phyloP scores from a whole-genome alignment of 2,329 filamentous ascomycete species.

The Penicillium sp. region DNA sequence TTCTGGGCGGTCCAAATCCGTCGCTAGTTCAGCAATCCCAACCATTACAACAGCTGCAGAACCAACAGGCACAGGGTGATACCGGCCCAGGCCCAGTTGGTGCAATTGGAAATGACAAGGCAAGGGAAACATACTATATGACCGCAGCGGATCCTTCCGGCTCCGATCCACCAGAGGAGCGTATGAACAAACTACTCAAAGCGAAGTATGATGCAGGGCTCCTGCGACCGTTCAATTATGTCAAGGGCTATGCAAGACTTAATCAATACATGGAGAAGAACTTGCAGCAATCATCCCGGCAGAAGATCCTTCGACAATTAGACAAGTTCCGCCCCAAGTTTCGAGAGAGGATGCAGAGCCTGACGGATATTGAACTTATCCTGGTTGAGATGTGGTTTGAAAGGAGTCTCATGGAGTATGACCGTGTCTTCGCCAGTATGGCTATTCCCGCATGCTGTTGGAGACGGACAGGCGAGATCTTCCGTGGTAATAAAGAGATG shows the following conservation, averaged over 20 bases:
- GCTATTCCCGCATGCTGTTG: slow-evolving; percentile 97
- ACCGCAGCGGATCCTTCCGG: slow-evolving; percentile 94
- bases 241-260: slow-evolving; percentile 89
- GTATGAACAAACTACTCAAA: slow-evolving; percentile 91
- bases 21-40: slow-evolving; percentile 43
- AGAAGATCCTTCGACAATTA: slow-evolving; percentile 89
- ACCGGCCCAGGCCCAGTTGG: slow-evolving; percentile 66
- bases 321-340: slow-evolving; percentile 96
- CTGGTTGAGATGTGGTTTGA: slow-evolving; percentile 99
- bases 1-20: slow-evolving; percentile 36
- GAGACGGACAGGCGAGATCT: slow-evolving; percentile 96
- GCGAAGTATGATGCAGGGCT: slow-evolving; percentile 97
- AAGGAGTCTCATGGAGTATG: slow-evolving; percentile 93
- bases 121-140: slow-evolving; percentile 86
- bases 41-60: slow-evolving; percentile 37
- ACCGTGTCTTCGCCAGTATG: slow-evolving; percentile 98
- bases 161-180: slow-evolving; percentile 83
- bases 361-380: slow-evolving; percentile 93
- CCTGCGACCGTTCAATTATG: slow-evolving; percentile 96
- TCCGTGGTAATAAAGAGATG: slow-evolving; percentile 98
- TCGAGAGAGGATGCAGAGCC: slow-evolving; percentile 85
- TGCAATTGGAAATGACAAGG: slow-evolving; percentile 68
- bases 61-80: slow-evolving; percentile 48
- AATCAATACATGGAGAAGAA: slow-evolving; percentile 91
- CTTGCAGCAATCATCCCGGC: slow-evolving; percentile 78